Evolutionary conservation across 106 monocot species (phyloP).

Genomic region (Dioscorea alata): DNA sequence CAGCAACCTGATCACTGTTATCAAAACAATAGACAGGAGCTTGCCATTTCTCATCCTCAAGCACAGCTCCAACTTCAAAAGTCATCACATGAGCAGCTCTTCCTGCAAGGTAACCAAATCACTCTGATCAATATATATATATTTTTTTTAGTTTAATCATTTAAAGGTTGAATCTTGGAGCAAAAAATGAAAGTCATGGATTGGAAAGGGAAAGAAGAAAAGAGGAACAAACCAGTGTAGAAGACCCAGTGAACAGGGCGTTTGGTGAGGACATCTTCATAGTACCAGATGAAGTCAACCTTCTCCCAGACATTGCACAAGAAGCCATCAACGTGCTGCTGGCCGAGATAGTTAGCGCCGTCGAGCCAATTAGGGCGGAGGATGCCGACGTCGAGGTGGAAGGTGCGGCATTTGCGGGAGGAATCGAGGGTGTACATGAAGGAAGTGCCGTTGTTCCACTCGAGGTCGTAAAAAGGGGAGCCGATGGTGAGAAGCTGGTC

Average conservation of each 20-base stretch:
- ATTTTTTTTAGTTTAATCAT: too few species aligned
- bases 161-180: too few species aligned
- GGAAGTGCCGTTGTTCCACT: conserved; percentile 93
- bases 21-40: conserved; percentile 72
- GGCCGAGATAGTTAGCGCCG: conserved; percentile 66
- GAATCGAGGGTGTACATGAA: conserved; percentile 54
- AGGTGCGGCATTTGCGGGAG: conserved; percentile 35
- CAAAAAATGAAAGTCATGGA: too few species aligned
- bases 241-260: conserved; percentile 82
- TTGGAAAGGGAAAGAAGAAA: too few species aligned
- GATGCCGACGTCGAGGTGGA: conserved; percentile 52
- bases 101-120: conserved; percentile 24
- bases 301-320: conserved; percentile 80
- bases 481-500: conserved; percentile 41
- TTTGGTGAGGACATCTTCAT: conserved; percentile 65
- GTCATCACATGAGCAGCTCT: conserved; percentile 74
- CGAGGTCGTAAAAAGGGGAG: conserved; percentile 43
- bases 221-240: conserved; percentile 49
- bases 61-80: conserved; percentile 68
- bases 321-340: conserved; percentile 45
- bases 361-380: conserved; percentile 80
- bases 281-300: conserved; percentile 77
- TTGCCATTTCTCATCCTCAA: conserved; percentile 76
- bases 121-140: too few species aligned
- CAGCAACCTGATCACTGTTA: neutral